Conservation (phyloP, 306 rosid species). For the Quercus glauca region DNA sequence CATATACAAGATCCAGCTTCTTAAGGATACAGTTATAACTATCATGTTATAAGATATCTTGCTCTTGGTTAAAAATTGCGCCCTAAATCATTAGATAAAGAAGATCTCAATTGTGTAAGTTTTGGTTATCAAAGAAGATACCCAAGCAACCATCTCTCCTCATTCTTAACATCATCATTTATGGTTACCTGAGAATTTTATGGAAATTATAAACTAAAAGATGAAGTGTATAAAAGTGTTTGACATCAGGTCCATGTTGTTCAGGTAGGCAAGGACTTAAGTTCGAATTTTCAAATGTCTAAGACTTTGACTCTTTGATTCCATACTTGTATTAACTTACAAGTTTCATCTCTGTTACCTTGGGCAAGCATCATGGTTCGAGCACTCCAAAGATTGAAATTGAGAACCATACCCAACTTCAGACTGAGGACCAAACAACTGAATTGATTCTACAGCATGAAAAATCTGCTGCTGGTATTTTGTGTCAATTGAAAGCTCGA, state of each 20-base stretch:
- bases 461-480: conserved; percentile 70
- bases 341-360: conserved; percentile 33
- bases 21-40: conserved; percentile 4
- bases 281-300: not conserved
- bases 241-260: not conserved
- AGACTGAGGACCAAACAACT: conserved; percentile 51
- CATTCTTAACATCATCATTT: not conserved
- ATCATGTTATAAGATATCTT: conserved; percentile 8
- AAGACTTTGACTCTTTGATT: not conserved
- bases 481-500: conserved; percentile 52
- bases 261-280: not conserved
- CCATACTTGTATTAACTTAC: conserved; percentile 4
- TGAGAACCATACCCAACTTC: conserved; percentile 28
- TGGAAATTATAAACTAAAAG: not conserved
- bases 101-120: conserved; percentile 8
- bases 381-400: conserved; percentile 31
- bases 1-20: conserved; percentile 4
- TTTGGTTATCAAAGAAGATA: not conserved
- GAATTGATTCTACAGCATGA: conserved; percentile 55
- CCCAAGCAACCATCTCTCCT: not conserved
- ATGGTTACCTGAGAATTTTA: not conserved
- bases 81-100: not conserved
- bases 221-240: not conserved
- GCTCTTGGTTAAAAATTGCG: conserved; percentile 2
- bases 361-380: conserved; percentile 53